phyloP scores from a whole-genome alignment of 148 eudicot genomes.

The Dysphania ambrosioides region DNA sequence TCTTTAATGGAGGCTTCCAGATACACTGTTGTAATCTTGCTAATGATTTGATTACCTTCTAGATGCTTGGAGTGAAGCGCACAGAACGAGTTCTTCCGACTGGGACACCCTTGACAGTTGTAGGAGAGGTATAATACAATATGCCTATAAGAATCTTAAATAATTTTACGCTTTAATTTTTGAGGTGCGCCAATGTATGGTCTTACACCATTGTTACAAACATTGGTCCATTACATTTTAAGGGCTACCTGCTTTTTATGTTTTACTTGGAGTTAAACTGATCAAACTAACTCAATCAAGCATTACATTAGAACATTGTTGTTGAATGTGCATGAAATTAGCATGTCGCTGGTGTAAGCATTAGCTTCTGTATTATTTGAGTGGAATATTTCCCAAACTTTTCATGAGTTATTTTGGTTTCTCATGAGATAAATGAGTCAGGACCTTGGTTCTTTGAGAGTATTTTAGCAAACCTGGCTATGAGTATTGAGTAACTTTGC shows the following conservation, averaged over 20 bases:
- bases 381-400: neutral
- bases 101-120: constrained; percentile 77
- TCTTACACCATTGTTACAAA: neutral
- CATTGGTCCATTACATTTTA: neutral
- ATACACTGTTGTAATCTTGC: constrained; percentile 12
- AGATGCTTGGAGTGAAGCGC: constrained; percentile 99
- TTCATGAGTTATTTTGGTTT: neutral
- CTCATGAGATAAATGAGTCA: too few species aligned
- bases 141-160: neutral
- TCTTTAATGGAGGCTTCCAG: neutral
- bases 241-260: neutral
- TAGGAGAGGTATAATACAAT: constrained; percentile 45
- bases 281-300: neutral
- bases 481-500: neutral
- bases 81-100: constrained; percentile 93
- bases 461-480: neutral
- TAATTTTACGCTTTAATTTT: neutral
- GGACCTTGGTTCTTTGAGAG: neutral
- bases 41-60: constrained; percentile 24
- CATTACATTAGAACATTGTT: neutral
- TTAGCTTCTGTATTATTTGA: neutral
- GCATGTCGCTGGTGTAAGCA: neutral
- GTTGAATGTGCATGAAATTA: neutral
- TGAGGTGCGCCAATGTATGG: neutral
- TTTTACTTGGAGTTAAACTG: neutral